Percentiles rank a stretch among this genome's conserved stretches.
Evolutionary conservation across 805 yeast genomes (phyloP).

Genomic region (Scheffersomyces amazonensis): DNA sequence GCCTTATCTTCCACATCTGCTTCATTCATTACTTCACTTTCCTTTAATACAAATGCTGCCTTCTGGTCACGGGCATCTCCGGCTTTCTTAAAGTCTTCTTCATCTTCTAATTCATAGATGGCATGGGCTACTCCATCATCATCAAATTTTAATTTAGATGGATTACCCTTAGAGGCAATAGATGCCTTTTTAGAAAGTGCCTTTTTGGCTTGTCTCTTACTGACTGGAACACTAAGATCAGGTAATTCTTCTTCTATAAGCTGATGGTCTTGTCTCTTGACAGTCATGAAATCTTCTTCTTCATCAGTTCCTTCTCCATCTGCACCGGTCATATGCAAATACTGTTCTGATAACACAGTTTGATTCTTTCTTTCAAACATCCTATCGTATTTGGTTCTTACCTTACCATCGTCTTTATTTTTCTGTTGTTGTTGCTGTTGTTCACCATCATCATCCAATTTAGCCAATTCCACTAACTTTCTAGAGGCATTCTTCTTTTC

Average conservation of each 20-base stretch:
- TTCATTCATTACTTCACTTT: constrained; percentile 61
- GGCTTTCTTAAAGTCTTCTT: constrained; percentile 78
- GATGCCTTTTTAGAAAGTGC: constrained; percentile 85
- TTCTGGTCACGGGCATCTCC: constrained; percentile 70
- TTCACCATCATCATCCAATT: constrained; percentile 59
- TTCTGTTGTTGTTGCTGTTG: constrained; percentile 31
- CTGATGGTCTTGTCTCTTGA: constrained; percentile 76
- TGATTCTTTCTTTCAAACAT: constrained; percentile 96
- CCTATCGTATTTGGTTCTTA: constrained; percentile 85
- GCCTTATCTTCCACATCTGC: constrained; percentile 79
- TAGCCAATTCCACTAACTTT: constrained; percentile 55
- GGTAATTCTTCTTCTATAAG: constrained; percentile 65
- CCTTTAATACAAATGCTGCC: constrained; percentile 61
- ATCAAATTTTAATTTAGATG: constrained; percentile 82
- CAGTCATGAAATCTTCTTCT: constrained; percentile 70
- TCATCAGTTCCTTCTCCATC: constrained; percentile 28
- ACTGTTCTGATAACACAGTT: constrained; percentile 86
- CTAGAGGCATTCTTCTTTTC: constrained; percentile 81
- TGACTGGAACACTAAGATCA: constrained; percentile 59
- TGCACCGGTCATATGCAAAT: constrained; percentile 62
- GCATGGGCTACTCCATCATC: constrained; percentile 95
- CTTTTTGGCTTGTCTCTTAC: constrained; percentile 80
- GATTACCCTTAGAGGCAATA: constrained; percentile 55
- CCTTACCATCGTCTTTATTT: constrained; percentile 31
- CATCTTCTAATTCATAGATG: constrained; percentile 85